Conservation (phyloP, 306 rosid species). For the Inga leiocalycina region DNA sequence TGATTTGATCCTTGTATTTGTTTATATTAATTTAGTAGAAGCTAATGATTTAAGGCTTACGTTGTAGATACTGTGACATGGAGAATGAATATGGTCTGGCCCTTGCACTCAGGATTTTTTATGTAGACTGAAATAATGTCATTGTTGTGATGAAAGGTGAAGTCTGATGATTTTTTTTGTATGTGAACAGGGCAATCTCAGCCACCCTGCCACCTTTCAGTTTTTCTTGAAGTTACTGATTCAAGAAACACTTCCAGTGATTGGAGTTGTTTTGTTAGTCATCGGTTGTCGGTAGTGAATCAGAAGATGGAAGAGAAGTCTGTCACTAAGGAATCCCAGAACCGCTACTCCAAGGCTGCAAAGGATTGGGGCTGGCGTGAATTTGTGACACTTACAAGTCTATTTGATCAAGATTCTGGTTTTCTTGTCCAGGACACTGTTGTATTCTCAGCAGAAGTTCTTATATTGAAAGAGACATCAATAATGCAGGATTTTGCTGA, state of each 20-base stretch:
- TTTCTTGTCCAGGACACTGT: constrained; percentile 96
- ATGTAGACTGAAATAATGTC: constrained; percentile 13
- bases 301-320: constrained; percentile 93
- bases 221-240: constrained; percentile 99
- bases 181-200: constrained; percentile 99
- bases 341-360: constrained; percentile 99
- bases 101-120: constrained; percentile 39
- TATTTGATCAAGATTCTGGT: constrained; percentile 99
- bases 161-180: constrained; percentile 50
- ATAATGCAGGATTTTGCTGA: constrained; percentile 81
- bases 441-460: constrained; percentile 97
- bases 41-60: constrained; percentile 31
- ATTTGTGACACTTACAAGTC: constrained; percentile 98
- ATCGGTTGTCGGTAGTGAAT: constrained; percentile 93
- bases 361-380: constrained; percentile 99
- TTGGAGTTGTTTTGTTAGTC: constrained; percentile 99
- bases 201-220: constrained; percentile 99
- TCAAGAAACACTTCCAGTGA: constrained; percentile 93
- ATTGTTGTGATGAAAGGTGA: constrained; percentile 28
- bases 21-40: constrained; percentile 41
- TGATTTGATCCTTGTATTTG: constrained; percentile 39
- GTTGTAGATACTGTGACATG: constrained; percentile 18
- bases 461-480: constrained; percentile 93
- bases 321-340: constrained; percentile 97
- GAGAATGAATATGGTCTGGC: neutral